Evolutionary conservation across 495 filamentous ascomycete species (phyloP).

Genomic region (Venustampulla echinocandica): DNA sequence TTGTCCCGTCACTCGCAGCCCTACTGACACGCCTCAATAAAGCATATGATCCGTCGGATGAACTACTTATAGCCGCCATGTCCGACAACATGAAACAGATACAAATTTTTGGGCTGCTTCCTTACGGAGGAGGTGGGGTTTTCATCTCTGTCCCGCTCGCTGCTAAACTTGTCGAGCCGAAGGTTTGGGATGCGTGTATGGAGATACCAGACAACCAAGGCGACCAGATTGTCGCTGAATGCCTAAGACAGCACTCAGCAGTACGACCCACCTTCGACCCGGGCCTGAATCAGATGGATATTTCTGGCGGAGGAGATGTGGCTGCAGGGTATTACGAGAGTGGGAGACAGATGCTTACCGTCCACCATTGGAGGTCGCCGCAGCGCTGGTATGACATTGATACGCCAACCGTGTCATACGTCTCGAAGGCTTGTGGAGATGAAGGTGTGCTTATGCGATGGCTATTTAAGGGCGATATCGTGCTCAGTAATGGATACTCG

Average conservation of each 20-base stretch:
- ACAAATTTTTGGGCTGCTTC: conserved; percentile 52
- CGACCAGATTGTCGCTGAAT: conserved; percentile 17
- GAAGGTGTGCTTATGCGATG: conserved; percentile 48
- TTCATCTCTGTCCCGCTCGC: conserved; percentile 56
- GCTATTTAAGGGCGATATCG: conserved; percentile 41
- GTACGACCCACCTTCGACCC: conserved; percentile 10
- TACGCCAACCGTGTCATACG: conserved; percentile 31
- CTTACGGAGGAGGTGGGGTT: conserved; percentile 61
- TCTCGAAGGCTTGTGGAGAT: conserved; percentile 46
- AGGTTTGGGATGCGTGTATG: conserved; percentile 13
- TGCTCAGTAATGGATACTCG: conserved; percentile 49
- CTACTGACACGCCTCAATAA: conserved; percentile 41
- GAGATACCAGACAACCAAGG: conserved; percentile 9
- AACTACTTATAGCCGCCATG: conserved; percentile 52
- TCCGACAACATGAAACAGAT: conserved; percentile 56
- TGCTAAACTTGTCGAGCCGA: conserved; percentile 40
- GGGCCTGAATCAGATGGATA: conserved; percentile 38
- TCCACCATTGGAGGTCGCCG: conserved; percentile 51
- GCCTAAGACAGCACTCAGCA: conserved; percentile 6
- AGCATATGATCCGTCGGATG: conserved; percentile 40
- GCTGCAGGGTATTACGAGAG: conserved; percentile 46
- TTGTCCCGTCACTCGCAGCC: conserved; percentile 54
- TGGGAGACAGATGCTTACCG: conserved; percentile 43
- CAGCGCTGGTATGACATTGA: conserved; percentile 49
- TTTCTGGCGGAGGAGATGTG: conserved; percentile 28